Conservation (phyloP, 192 early-diverging fungal species). For the Entomortierella parvispora region DNA sequence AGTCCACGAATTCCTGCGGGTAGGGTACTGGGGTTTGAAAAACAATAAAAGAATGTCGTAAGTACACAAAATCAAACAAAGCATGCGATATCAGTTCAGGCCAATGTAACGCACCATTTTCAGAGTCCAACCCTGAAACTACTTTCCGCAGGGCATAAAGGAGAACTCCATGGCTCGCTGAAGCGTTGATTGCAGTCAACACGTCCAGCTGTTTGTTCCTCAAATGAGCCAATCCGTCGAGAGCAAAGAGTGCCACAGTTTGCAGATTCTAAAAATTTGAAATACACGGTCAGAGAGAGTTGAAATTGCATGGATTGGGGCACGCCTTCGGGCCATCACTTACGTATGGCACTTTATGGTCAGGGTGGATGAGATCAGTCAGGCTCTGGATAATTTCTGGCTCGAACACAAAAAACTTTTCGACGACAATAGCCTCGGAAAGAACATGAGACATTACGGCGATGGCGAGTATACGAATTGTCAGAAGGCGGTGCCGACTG, state of each 20-base stretch:
- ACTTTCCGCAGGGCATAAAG: conserved; percentile 85
- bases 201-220: conserved; percentile 81
- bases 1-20: conserved; percentile 83
- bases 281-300: not conserved
- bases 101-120: conserved; percentile 28
- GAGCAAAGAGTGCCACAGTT: conserved; percentile 79
- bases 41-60: too few species aligned
- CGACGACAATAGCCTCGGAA: conserved; percentile 69
- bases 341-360: conserved; percentile 69
- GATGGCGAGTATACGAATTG: conserved; percentile 82
- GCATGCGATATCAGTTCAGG: not conserved
- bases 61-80: not conserved
- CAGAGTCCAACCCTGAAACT: conserved; percentile 61
- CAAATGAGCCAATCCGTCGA: conserved; percentile 88
- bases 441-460: conserved; percentile 76
- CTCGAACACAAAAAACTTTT: conserved; percentile 86
- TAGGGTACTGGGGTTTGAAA: conserved; percentile 47
- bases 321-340: conserved; percentile 14
- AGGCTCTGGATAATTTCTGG: conserved; percentile 85
- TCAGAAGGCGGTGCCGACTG: conserved; percentile 68
- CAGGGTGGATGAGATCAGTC: conserved; percentile 79
- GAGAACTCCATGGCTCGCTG: conserved; percentile 92
- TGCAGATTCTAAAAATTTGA: conserved; percentile 67
- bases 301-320: conserved; percentile 3
- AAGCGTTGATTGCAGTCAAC: conserved; percentile 87